Evolutionary conservation across 306 rosid genomes (phyloP), one percentile per base, ranked within the genome.

Genomic region (Citrullus colocynthis): DNA sequence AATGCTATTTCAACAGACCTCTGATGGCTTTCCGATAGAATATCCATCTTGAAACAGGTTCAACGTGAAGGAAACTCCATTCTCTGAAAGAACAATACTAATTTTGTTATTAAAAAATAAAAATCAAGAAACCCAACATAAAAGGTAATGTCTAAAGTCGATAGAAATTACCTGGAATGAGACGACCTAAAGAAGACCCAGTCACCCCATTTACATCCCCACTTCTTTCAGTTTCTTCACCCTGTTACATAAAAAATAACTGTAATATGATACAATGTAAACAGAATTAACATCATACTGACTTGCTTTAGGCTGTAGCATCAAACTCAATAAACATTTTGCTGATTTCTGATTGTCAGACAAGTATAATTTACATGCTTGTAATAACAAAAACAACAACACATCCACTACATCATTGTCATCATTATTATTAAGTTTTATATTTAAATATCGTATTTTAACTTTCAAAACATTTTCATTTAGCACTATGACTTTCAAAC

Each of bases 11-110:
- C 54, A 80, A 85, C 99, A 83, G 80, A 96, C 99, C 99, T 96
- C 93, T 2, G 82, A 78, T 14, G 97, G 88, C 81, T 91, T 92
- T 82, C 96, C 90, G 52, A 96, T 83, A 60, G 93, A 92, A 85
- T 96, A 96, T 83, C 98, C 99, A 86, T 92, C 93, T 28, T 86
- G 81, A 75, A 92, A 92, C 87, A 96, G 85, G 77, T 85, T 88
- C 86, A 96, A 78, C 0, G 90, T 85, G 86, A 96, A 92, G 80
- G 99, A 92, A 84, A 88, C 96, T 83, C 90, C 94, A 61, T 80
- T 79, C 45, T 89, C 99, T 91, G 92, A 75, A 13, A 79, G 65
- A 52, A 30, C 16, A 42, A 39, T 10, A 74, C 16, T 79, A 52
- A 83, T 51, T n/a, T 52, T 16, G 28, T 24, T 24, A 24, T 52